Base-by-base conservation (phyloP, 2,329 filamentous ascomycete genomes). In the Pestalotiopsis sp. region DNA sequence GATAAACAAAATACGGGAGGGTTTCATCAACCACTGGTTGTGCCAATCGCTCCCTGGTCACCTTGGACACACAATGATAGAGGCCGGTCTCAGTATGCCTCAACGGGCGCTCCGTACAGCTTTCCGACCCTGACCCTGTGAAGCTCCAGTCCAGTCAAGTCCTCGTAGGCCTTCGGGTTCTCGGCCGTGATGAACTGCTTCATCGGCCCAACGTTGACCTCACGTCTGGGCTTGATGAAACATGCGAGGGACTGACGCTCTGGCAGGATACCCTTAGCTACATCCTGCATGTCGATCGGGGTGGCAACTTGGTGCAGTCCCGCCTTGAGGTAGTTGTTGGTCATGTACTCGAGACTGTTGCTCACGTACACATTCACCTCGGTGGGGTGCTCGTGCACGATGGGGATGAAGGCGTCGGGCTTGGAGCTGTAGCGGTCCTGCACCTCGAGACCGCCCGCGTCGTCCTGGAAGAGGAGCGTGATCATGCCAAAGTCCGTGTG, bases 401-500 rank as follows among this genome's bases (percentile, higher is more conserved):
- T 60, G 14, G 66, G 68, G 14, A 65, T 36, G 56, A 69, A 69
- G 3, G 68, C 39, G 11, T 65, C 66, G n/a, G 59, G 59, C 57
- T 59, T 59, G 57, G 57, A 27, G 12, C 25, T 56, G 31, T n/a
- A n/a, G 23, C 66, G 59, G 20, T 69, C 66, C 56, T 69, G 56
- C 3, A 69, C n/a, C 61, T 69, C 68, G 14, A 69, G 66, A 17
- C 68, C 68, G 17, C 68, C 68, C 6, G 56, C 41, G 1, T 59
- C 27, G 41, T 69, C 68, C 59, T 69, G 68, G 38, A 67, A 65
- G 9, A 69, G 59, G 25, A 69, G 66, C 20, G 68, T 65, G 61
- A 69, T 65, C 27, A 69, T 61, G 2, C 68, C 68, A 41, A 69
- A 62, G 25, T 69, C 68, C 20, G 66, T 67, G 36, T 69, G 68